These are phyloP conservation scores for Paracorniculantispora psalliotae DNA, from an alignment of 2,329 filamentous ascomycete species.

Conservation along the genomic window DNA sequence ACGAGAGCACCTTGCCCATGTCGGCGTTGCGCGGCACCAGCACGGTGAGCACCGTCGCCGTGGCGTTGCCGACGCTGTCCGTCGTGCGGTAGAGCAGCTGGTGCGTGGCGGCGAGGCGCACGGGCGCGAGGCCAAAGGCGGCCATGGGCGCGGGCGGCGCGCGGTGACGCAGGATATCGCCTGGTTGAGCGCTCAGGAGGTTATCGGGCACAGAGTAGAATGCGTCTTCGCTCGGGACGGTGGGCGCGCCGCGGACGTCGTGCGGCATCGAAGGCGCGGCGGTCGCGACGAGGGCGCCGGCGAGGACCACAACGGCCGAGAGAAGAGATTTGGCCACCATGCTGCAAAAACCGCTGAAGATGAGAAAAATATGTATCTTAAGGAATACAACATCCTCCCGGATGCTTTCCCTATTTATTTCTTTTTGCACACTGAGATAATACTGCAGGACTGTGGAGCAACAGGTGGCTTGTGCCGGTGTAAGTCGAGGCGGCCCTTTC, in stretches of 20 bases:
- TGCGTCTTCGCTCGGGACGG: constrained; percentile 15
- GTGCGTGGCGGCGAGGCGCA: constrained; percentile 17
- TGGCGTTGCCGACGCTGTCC: constrained; percentile 29
- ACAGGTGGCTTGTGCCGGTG: neutral
- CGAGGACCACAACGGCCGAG: neutral
- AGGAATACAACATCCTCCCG: no score
- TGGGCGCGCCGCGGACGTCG: neutral
- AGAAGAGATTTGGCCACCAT: neutral
- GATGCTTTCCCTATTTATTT: neutral
- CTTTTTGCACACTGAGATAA: neutral
- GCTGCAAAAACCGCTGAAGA: neutral
- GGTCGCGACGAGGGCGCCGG: neutral
- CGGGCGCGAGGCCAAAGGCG: constrained; percentile 17
- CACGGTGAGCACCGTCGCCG: constrained; percentile 34
- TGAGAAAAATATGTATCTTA: no score
- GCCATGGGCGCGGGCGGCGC: constrained; percentile 13
- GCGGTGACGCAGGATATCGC: constrained; percentile 16
- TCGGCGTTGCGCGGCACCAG: constrained; percentile 30
- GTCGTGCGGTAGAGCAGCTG: constrained; percentile 38
- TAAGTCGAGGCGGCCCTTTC: neutral
- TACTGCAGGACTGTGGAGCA: no score
- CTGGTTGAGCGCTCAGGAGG: constrained; percentile 1
- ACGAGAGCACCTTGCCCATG: constrained; percentile 32
- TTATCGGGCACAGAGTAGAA: constrained; percentile 17
- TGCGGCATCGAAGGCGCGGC: neutral